Base-by-base conservation (phyloP, 805 yeast genomes). In the Monosporozyma yasuniensis region DNA sequence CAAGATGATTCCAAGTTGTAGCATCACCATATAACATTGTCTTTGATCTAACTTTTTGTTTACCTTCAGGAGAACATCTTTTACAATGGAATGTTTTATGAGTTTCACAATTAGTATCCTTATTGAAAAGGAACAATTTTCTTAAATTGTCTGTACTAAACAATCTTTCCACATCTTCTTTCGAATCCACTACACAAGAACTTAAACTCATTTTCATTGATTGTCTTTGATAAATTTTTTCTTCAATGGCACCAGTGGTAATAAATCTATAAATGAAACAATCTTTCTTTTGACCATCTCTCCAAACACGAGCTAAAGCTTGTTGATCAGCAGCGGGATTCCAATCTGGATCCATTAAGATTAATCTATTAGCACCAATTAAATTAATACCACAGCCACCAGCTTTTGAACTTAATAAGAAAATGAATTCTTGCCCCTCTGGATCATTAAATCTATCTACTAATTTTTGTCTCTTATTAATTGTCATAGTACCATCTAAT, bases 361-460 rank as follows among this genome's bases (percentile, higher is more conserved):
- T 79, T 54, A 93, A 72, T 54, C 99, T 75, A 57, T 93, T 93
- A 2, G 98, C 99, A 11, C 99, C 99, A 60, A 93, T 91, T 59
- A 93, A 76, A 65, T 93, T 93, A 60, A 93, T 87, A 69, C 99
- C 99, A 73, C 99, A 93, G 1, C 99, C 99, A 59, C 99, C 99
- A 1, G 99, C 99, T 66, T 93, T 93, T 7, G 96, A 87, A 63
- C 96, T 87, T 47, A 93, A 72, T 52, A 93, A 72, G 59, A 93
- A 93, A 2, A 93, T 81, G 65, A 91, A 93, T 56, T 90, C 97
- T 43, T 65, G 67, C 1, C 89, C 85, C 43, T 86, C 84, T 1
- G 97, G 96, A 59, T 93, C 85, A 61, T 93, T 93, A 68, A 93
- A 90, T 56, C 77, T 72, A 66, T 91, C 98, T 18, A 93, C 99